Evolutionary conservation across 1,139 yeast species (phyloP), one percentile per base, ranked within the genome.

Genomic region (Suhomyces bokatorum): DNA sequence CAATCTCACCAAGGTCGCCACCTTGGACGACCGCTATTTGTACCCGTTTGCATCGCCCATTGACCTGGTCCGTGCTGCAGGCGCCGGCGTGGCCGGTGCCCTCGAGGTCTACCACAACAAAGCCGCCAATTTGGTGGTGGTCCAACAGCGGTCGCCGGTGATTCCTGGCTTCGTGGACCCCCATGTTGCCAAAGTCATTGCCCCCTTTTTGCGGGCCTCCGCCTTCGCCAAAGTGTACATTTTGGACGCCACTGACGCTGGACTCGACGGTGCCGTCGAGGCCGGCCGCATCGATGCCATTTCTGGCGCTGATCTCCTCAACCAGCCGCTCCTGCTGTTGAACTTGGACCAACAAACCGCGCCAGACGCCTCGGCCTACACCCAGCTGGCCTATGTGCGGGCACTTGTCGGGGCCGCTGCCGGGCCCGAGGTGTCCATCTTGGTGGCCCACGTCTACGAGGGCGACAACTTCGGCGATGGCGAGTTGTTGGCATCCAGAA

Each of bases 391-490:
- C 13, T 45, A 39, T 20, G 45, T 45, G 16, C 30, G 38, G 32
- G 14, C 29, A 8, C 15, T 45, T 27, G 45, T 42, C 31, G 10
- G 14, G 38, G 34, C 11, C 39, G 40, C 10, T 30, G 34, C 8
- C 38, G 42, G 39, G 11, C 20, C 32, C 5, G 57, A 57, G 14
- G 46, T 60, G 16, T 54, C 47, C 31, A 63, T 69, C 2, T 51
- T 76, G 32, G 71, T 72, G 15, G 70, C 80, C 15, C 83, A 75
- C 59, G 95, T 85, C 2, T 89, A 87, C 59, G 97, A 91, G 62
- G 97, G 98, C 27, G 97, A 90, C 63, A 91, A 91, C 61, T 78
- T 84, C 39, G 63, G 67, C 22, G 97, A 90, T 60, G 95, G 95
- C 0, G 74, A 72, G 44, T 57, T 64, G 11, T 67, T 87, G 49